Evolutionary conservation across 2,329 filamentous ascomycete genomes (phyloP).

Genomic region (Aspergillus brasiliensis): DNA sequence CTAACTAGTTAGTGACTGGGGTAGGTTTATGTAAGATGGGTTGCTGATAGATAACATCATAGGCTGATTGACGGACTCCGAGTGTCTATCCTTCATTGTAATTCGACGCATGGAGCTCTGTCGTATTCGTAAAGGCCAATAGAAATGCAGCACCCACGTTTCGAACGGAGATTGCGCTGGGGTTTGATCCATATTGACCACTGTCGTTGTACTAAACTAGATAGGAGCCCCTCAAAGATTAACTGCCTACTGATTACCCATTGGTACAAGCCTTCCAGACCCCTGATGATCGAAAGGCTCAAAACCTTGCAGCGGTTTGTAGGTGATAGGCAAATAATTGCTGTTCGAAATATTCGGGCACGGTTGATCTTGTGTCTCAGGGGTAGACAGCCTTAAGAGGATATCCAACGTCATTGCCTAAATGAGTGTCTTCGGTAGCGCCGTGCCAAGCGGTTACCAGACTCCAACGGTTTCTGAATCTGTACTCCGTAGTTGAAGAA

Average conservation of each 20-base stretch:
- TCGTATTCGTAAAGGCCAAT: background rate
- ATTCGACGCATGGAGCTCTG: background rate
- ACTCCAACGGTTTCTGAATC: slow-evolving; percentile 2
- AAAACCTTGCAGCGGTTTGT: background rate
- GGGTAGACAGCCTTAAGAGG: background rate
- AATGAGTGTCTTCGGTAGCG: slow-evolving; percentile 1
- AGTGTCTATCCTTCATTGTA: background rate
- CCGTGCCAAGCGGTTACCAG: slow-evolving; percentile 2
- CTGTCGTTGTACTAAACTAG: background rate
- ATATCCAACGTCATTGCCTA: background rate
- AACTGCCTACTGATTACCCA: background rate
- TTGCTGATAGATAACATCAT: background rate
- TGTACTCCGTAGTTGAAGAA: background rate
- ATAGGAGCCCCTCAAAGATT: background rate
- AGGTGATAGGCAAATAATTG: background rate
- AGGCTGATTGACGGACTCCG: background rate
- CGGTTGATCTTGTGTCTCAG: background rate
- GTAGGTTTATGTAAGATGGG: background rate
- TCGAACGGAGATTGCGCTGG: slow-evolving; percentile 5
- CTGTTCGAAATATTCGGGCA: background rate
- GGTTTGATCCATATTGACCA: background rate
- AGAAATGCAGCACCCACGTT: background rate
- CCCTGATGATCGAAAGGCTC: background rate
- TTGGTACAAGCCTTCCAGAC: background rate
- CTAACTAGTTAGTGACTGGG: background rate